Conservation (phyloP, 371 early-diverging fungal genomes). For the Mortierella sp. region DNA sequence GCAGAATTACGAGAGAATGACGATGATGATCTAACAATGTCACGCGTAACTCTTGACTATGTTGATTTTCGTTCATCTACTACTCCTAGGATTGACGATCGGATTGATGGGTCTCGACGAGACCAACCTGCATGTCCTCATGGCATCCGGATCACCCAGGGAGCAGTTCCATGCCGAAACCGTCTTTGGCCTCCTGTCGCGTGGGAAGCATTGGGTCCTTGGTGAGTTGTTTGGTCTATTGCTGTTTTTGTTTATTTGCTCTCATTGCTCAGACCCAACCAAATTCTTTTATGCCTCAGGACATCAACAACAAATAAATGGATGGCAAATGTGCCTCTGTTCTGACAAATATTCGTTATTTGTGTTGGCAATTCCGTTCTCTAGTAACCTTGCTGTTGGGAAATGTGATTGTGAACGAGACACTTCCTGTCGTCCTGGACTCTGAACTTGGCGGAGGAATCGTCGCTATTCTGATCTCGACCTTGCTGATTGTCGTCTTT, state of each 20-base stretch:
- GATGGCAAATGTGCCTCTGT: background rate
- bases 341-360: conserved; percentile 1
- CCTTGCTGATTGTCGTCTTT: conserved; percentile 90
- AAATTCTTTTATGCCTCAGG: background rate
- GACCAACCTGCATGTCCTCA: conserved; percentile 77
- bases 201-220: conserved; percentile 86
- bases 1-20: background rate
- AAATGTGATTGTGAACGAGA: conserved; percentile 95
- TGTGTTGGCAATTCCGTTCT: background rate
- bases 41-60: background rate
- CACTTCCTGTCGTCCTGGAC: conserved; percentile 93
- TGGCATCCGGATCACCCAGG: conserved; percentile 74
- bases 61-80: background rate
- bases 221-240: conserved; percentile 20
- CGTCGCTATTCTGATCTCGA: conserved; percentile 90
- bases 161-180: conserved; percentile 77
- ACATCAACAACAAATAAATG: background rate
- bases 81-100: conserved; percentile 78
- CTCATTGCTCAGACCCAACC: background rate
- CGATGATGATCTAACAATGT: conserved; percentile 2
- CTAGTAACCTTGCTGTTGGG: conserved; percentile 88
- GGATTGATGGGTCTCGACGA: conserved; percentile 86
- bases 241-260: background rate
- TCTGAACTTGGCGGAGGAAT: conserved; percentile 82
- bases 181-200: conserved; percentile 76